Percentiles rank a stretch among this genome's conserved stretches.
These are phyloP conservation scores for Candida glucosophila DNA, from an alignment of 1,139 yeast species.

Conservation along the genomic window DNA sequence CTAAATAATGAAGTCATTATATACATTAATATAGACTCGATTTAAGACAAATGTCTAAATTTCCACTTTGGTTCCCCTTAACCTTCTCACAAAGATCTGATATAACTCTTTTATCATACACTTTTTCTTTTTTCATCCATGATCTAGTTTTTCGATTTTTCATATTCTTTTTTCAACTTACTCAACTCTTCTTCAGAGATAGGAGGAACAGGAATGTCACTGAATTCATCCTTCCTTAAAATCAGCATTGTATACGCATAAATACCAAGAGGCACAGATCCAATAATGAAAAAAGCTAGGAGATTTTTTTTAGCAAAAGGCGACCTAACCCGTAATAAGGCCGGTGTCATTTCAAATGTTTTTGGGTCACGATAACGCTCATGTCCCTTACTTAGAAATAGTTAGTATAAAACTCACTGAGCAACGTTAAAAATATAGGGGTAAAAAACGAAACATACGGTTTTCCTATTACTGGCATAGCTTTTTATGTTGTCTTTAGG, in stretches of 20 bases:
- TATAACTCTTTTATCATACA: no score
- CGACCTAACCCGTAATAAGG: slow-evolving; percentile 78
- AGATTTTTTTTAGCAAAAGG: slow-evolving; percentile 79
- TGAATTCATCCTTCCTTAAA: slow-evolving; percentile 75
- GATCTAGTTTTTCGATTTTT: slow-evolving; percentile 35
- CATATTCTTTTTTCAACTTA: slow-evolving; percentile 63
- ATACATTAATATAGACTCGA: no score
- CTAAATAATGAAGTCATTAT: no score
- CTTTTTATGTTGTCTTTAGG: no score
- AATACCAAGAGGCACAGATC: slow-evolving; percentile 59
- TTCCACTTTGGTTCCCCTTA: no score
- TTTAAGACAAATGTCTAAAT: no score
- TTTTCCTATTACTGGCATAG: slow-evolving; percentile 28
- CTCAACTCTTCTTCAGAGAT: slow-evolving; percentile 70
- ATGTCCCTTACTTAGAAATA: slow-evolving; percentile 19
- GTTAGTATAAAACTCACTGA: slow-evolving; percentile 7
- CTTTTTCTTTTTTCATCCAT: no score
- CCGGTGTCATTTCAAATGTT: slow-evolving; percentile 89
- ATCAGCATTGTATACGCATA: slow-evolving; percentile 67
- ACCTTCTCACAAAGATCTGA: no score
- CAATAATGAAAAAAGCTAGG: slow-evolving; percentile 47
- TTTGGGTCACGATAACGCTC: slow-evolving; percentile 58
- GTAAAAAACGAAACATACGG: slow-evolving; percentile 22
- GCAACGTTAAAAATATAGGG: not conserved
- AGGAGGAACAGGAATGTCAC: slow-evolving; percentile 91